Evolutionary conservation across 805 yeast species (phyloP).

Genomic region (Candida tibetensis): DNA sequence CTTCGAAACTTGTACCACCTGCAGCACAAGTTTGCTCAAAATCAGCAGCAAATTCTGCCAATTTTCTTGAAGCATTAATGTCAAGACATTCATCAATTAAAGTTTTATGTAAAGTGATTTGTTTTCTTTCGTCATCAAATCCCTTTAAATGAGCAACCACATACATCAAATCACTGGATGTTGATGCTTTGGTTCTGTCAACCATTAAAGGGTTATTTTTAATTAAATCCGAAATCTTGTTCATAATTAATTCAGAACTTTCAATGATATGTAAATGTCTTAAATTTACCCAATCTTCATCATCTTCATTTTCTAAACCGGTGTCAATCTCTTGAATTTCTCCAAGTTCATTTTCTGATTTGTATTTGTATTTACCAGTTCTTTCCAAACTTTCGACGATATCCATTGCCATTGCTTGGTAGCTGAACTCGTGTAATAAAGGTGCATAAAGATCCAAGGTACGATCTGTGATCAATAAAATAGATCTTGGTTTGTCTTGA

Average conservation of each 20-base stretch:
- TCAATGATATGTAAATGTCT: conserved; percentile 76
- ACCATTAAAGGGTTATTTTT: conserved; percentile 74
- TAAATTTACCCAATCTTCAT: conserved; percentile 68
- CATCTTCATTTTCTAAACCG: conserved; percentile 56
- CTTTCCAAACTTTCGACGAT: conserved; percentile 44
- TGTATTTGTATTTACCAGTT: conserved; percentile 47
- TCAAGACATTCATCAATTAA: conserved; percentile 64
- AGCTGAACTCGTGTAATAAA: conserved; percentile 81
- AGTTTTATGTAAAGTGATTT: conserved; percentile 56
- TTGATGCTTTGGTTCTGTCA: conserved; percentile 60
- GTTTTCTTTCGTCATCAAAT: conserved; percentile 63
- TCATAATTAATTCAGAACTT: conserved; percentile 59
- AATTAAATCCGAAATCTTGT: conserved; percentile 60
- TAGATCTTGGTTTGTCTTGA: conserved; percentile 61
- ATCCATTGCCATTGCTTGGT: conserved; percentile 91
- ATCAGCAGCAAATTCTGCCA: conserved; percentile 71
- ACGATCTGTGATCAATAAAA: conserved; percentile 77
- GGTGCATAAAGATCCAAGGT: conserved; percentile 82
- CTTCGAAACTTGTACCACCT: conserved; percentile 67
- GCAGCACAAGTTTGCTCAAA: conserved; percentile 82
- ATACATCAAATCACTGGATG: conserved; percentile 68
- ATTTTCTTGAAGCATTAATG: conserved; percentile 52
- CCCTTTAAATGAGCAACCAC: conserved; percentile 70
- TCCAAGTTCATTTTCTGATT: conserved; percentile 52
- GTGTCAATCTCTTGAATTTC: conserved; percentile 31